Base-by-base conservation (phyloP, 2,329 filamentous ascomycete species). In the Lasiodiplodia theobromae region DNA sequence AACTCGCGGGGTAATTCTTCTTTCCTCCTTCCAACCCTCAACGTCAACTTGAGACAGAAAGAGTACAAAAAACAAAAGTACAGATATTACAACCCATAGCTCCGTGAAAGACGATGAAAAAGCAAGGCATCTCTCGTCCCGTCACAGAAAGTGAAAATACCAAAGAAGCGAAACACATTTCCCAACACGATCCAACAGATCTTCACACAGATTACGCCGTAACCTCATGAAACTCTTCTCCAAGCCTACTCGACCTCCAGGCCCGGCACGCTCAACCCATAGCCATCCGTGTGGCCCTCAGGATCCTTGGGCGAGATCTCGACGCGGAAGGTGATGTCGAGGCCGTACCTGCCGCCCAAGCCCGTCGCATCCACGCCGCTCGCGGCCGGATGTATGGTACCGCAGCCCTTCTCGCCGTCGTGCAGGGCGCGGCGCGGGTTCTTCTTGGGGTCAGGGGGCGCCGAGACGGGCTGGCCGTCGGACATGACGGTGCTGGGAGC, bases 381-480 rank as follows among this genome's bases (percentile, higher is more conserved):
- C 0, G 93, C 91, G 14, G 94, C 92, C 69, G 87, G 88, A 82
- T 97, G 94, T 37, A 82, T 83, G 0, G 93, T 94, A 3, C 95
- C 95, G 0, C 92, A 92, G 57, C 86, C 83, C n/a, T 88, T 80
- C 77, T 97, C 95, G 57, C 95, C 94, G 4, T 82, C 80, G 77
- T 94, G 70, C 49, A 97, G 85, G 28, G 90, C 87, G 1, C 86
- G 83, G 74, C 94, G 92, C 37, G 80, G 78, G 69, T 85, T 85
- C 21, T 1, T 90, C 89, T 80, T 94, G 69, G 69, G 69, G 44
- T 72, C 75, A 0, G 74, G 71, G 1, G 75, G 73, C 16, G 74
- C 69, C 12, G 70, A 60, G 10, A 38, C 47, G 34, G 49, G 57
- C 7, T 62, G 16, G 40, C 28, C 49, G 34, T 67, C 66, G 4